Evolutionary conservation across 2,329 filamentous ascomycete species (phyloP), one percentile per base, ranked within the genome.

Genomic region (Penicillium nordicum): DNA sequence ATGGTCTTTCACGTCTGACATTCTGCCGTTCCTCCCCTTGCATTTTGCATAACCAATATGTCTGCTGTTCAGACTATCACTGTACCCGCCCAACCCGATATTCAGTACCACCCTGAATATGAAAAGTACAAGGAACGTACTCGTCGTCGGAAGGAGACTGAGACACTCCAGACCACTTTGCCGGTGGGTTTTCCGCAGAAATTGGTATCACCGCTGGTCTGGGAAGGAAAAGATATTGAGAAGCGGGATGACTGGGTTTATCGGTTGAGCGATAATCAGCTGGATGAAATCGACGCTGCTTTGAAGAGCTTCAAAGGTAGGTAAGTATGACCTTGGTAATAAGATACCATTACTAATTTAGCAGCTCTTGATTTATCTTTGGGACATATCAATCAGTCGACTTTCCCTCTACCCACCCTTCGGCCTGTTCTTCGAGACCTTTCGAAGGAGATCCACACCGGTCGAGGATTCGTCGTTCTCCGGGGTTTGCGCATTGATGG

Each of bases 391-490:
- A 73, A 66, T 7, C 73, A 76, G 55, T 74, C 78, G 3, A 78
- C 69, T 1, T 80, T 80, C 50, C 74, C 73, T 3, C 64, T 79
- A 0, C 75, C 77, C 5, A 72, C 50, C 1, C 60, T 79, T 2
- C 67, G 64, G 6, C 50, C 63, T 0, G 57, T 59, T 16, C 64
- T 80, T 3, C 67, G 70, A 16, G 44, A 64, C 14, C 57, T 77
- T 29, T 71, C 75, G 1, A 57, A 63, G 9, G 69, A 73, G 29
- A 57, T 80, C 3, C 73, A 78, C 51, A 57, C 57, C n/a, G 76
- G 77, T 3, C 67, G 69, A 6, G 78, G 78, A 1, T 79, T 80
- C 59, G 70, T 71, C 18, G 69, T 80, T n/a, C 60, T 80, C 10
- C 69, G 78, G 1, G 78, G 77, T 6, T 58, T 79, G 2, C 70